phyloP scores from a whole-genome alignment of 768 basidiomycete genomes.

The Tylopilus vinaceipallidus region DNA sequence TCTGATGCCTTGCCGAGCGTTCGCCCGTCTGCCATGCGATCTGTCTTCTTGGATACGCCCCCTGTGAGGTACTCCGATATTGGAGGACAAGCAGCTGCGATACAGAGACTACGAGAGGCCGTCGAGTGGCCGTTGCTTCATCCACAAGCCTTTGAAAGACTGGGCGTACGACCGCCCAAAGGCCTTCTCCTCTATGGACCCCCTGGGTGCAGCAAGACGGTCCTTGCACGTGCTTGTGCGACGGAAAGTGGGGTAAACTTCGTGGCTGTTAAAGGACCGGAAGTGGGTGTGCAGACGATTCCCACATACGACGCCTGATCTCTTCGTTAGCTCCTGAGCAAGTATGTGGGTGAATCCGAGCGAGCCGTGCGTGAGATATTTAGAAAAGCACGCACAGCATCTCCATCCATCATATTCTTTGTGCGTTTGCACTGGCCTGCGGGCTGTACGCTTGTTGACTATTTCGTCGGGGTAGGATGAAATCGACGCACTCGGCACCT shows the following conservation, averaged over 20 bases:
- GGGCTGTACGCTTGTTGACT: neutral
- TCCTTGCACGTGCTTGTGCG: conserved; percentile 89
- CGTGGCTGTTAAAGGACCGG: conserved; percentile 95
- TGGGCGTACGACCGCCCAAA: conserved; percentile 86
- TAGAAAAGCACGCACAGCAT: conserved; percentile 88
- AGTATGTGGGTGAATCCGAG: conserved; percentile 97
- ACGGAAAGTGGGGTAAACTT: conserved; percentile 95
- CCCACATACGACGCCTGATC: neutral
- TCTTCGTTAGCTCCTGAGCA: conserved; percentile 77
- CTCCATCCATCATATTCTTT: conserved; percentile 96
- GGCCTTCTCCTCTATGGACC: conserved; percentile 93
- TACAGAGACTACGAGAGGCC: conserved; percentile 84
- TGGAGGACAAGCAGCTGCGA: conserved; percentile 79
- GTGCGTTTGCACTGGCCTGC: conserved; percentile 43
- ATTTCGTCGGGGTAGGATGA: conserved; percentile 70
- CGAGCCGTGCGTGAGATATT: conserved; percentile 93
- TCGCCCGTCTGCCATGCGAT: conserved; percentile 92
- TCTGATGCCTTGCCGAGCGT: conserved; percentile 69
- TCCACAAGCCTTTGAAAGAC: conserved; percentile 78
- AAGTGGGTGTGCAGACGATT: conserved; percentile 49
- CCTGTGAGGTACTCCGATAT: conserved; percentile 84
- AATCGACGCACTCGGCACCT: conserved; percentile 88
- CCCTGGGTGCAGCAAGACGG: conserved; percentile 96
- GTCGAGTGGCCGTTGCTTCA: conserved; percentile 95
- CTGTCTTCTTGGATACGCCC: conserved; percentile 85